Conservation (phyloP, 1,139 yeast species). For the Blastobotrys persicus region DNA sequence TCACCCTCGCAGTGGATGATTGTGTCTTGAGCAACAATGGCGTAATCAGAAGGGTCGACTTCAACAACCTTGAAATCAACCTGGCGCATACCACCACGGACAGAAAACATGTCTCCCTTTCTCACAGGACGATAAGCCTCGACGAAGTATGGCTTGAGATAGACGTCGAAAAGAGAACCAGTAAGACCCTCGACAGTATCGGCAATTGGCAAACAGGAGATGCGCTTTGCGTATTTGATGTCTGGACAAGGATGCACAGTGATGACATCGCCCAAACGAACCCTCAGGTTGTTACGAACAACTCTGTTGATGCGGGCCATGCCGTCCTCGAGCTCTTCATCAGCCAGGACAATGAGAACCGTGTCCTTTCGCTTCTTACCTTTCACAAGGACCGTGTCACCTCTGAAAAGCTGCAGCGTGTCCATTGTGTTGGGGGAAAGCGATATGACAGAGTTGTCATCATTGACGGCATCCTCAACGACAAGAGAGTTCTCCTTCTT, state of each 20-base stretch:
- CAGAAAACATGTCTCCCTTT: constrained; percentile 94
- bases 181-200: constrained; percentile 98
- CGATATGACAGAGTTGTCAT: constrained; percentile 94
- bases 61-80: constrained; percentile 98
- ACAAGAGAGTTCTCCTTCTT: constrained; percentile 93
- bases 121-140: constrained; percentile 99
- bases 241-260: constrained; percentile 96
- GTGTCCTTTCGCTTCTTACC: constrained; percentile 99
- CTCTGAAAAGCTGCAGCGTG: constrained; percentile 88
- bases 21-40: constrained; percentile 98
- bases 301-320: constrained; percentile 92
- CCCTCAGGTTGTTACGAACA: constrained; percentile 91
- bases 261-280: constrained; percentile 88
- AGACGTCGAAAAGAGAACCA: constrained; percentile 95
- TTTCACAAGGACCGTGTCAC: constrained; percentile 95
- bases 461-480: constrained; percentile 96
- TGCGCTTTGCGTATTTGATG: constrained; percentile 84
- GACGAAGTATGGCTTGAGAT: constrained; percentile 94
- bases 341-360: constrained; percentile 92
- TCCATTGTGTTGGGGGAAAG: constrained; percentile 97
- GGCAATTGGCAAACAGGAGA: constrained; percentile 94
- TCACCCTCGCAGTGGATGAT: constrained; percentile 99
- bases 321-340: constrained; percentile 96
- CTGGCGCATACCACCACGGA: constrained; percentile 98
- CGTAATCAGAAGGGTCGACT: constrained; percentile 95